Evolutionary conservation across 2,329 filamentous ascomycete genomes (phyloP), one percentile per base, ranked within the genome.

Genomic region (Colletotrichum costaricense): DNA sequence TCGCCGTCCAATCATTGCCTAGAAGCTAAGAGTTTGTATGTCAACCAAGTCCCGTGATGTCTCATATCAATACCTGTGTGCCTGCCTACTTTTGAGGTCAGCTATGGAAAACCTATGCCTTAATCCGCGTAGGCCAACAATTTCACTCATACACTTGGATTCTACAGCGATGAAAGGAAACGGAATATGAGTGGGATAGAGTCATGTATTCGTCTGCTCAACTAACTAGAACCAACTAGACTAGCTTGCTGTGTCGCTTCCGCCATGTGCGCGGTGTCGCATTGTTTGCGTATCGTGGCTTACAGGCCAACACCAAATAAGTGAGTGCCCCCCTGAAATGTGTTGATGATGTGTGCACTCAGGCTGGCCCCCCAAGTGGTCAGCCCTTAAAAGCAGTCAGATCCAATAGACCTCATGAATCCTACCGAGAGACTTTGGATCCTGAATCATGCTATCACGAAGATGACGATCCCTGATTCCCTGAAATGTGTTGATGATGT

Each of bases 191-290:
- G 30, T 72, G 54, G 24, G 38, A 72, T 69, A 63, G 38, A 55
- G 60, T 68, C 58, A 69, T 69, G 16, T 46, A 59, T 63, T 69
- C 69, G 49, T 72, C 58, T 52, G 49, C 65, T 63, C 38, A 42
- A 42, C 38, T 19, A 42, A 42, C 38, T 42, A 19, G 38, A 49
- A 72, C 64, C 62, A 63, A 16, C 52, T 67, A 33, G 22, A 54
- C 58, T 68, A 56, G 22, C 33, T 24, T 63, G 58, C 58, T 57
- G 14, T 26, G 46, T 63, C 65, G 42, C 46, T 52, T 67, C 58
- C 8, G 19, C 58, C 60, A 57, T 60, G 28, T 52, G 19, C 30
- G 24, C 22, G 54, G 19, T 38, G 30, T 30, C 67, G 24, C 22
- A 42, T 56, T 33, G 19, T 28, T 42, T 35, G 24, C 54, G 38